A percentile compares a stretch with the other conserved stretches of the same genome.
These are phyloP conservation scores for Incumbomyces delicatus DNA, from an alignment of 2,329 filamentous ascomycete genomes.

Conservation along the genomic window DNA sequence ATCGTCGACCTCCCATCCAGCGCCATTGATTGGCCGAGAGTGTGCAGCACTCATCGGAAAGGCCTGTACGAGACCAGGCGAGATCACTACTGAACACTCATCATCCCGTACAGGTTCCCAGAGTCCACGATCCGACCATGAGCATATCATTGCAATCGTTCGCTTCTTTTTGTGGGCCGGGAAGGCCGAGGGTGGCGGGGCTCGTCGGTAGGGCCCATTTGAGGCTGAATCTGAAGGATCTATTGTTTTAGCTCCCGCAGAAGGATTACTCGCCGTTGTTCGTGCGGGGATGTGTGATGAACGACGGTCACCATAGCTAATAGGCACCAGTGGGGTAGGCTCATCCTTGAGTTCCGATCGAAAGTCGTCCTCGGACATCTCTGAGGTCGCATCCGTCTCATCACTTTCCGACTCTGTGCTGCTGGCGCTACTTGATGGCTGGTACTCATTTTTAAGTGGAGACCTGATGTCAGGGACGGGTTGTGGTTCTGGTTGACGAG, in stretches of 20 bases:
- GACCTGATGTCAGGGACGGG: constrained; percentile 45
- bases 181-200: constrained; percentile 31
- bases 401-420: constrained; percentile 48
- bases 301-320: constrained; percentile 30
- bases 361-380: constrained; percentile 41
- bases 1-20: constrained; percentile 1
- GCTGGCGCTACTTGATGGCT: constrained; percentile 66
- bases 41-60: constrained; percentile 46
- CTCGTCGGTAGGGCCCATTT: constrained; percentile 56
- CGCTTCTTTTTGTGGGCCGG: constrained; percentile 40
- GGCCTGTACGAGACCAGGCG: constrained; percentile 55
- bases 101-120: constrained; percentile 54
- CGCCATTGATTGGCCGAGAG: constrained; percentile 19
- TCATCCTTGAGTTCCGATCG: constrained; percentile 42
- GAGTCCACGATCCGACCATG: constrained; percentile 52
- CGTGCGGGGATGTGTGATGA: constrained; percentile 26
- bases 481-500: constrained; percentile 34
- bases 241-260: constrained; percentile 46
- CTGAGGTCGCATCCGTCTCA: constrained; percentile 42
- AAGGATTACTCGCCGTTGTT: constrained; percentile 30
- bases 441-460: constrained; percentile 92
- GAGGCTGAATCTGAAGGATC: constrained; percentile 75
- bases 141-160: constrained; percentile 51
- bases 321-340: constrained; percentile 27
- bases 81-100: constrained; percentile 54